Conservation (phyloP, 1,139 yeast species). For the Kurtzmaniella quercitrusa region DNA sequence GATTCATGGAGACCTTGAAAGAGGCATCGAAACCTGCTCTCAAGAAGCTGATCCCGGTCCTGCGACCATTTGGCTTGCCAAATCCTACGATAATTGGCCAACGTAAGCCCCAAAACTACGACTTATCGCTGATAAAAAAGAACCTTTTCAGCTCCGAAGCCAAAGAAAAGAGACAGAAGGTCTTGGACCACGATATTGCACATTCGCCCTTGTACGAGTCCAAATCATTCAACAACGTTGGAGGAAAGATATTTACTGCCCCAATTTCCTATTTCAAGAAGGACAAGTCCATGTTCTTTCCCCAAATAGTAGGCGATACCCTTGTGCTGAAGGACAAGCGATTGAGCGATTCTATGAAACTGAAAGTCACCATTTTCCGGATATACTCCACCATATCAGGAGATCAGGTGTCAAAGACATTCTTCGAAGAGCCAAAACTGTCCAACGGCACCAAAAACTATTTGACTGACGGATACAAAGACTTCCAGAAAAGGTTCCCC, state of each 20-base stretch:
- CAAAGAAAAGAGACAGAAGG: constrained; percentile 49
- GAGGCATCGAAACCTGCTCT: constrained; percentile 29
- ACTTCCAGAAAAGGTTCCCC: constrained; percentile 38
- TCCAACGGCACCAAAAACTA: constrained; percentile 27
- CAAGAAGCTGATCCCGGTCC: constrained; percentile 22
- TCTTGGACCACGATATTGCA: constrained; percentile 69
- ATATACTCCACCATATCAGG: constrained; percentile 71
- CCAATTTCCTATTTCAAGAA: constrained; percentile 72
- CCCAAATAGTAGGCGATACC: constrained; percentile 68
- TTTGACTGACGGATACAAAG: constrained; percentile 26
- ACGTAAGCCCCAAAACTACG: constrained; percentile 13
- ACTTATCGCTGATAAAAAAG: constrained; percentile 19
- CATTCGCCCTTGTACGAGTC: constrained; percentile 87
- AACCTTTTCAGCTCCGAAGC: constrained; percentile 36
- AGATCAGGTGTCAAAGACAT: constrained; percentile 60
- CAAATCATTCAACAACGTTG: constrained; percentile 71
- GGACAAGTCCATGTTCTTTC: constrained; percentile 79
- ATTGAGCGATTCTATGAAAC: constrained; percentile 34
- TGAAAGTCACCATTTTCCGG: constrained; percentile 60
- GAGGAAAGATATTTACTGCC: constrained; percentile 79
- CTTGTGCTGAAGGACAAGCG: constrained; percentile 39
- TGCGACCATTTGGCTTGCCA: constrained; percentile 41
- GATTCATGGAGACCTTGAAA: constrained; percentile 24
- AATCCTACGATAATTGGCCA: constrained; percentile 28
- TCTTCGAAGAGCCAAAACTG: constrained; percentile 33